Evolutionary conservation across 2,329 filamentous ascomycete species (phyloP).

Genomic region (Westerdykella aurantiaca): DNA sequence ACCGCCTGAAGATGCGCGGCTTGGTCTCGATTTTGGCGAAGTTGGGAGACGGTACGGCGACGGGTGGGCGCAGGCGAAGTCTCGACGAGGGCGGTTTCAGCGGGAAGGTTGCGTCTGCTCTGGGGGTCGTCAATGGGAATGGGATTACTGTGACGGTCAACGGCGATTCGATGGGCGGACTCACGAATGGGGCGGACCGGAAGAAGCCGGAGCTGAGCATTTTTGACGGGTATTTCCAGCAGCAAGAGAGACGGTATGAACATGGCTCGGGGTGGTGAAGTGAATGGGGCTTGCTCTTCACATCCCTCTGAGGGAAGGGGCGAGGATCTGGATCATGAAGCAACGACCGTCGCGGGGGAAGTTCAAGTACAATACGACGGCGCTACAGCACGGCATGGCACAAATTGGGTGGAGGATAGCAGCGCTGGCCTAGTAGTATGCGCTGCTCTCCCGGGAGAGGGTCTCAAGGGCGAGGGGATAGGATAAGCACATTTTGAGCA

Average conservation of each 20-base stretch:
- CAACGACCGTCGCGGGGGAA: no score
- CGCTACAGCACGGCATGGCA: no score
- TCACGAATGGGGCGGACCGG: slow-evolving; percentile 9
- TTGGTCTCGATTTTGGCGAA: slow-evolving; percentile 21
- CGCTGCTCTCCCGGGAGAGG: no score
- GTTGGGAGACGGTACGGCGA: slow-evolving; percentile 23
- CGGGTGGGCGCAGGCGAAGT: slow-evolving; percentile 27
- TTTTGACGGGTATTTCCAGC: slow-evolving; percentile 34
- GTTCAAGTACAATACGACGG: no score
- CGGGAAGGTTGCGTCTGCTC: slow-evolving; percentile 20
- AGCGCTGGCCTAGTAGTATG: no score
- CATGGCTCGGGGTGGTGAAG: slow-evolving; percentile 2
- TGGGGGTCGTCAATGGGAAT: slow-evolving; percentile 11
- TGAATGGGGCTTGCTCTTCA: slow-evolving; percentile 1
- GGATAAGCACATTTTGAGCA: no score
- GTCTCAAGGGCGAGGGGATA: no score
- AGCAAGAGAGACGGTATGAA: slow-evolving; percentile 19
- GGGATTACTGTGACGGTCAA: slow-evolving; percentile 2
- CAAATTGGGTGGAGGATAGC: no score
- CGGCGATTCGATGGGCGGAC: neutral
- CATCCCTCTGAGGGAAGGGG: slow-evolving; percentile 13
- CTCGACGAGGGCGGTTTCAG: slow-evolving; percentile 32
- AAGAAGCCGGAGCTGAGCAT: slow-evolving; percentile 28
- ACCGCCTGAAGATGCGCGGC: slow-evolving; percentile 30
- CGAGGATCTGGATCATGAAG: neutral